Percentiles rank a stretch among this genome's conserved stretches.
Evolutionary conservation across 768 basidiomycete genomes (phyloP).

Genomic region (Mycena kentingensis): DNA sequence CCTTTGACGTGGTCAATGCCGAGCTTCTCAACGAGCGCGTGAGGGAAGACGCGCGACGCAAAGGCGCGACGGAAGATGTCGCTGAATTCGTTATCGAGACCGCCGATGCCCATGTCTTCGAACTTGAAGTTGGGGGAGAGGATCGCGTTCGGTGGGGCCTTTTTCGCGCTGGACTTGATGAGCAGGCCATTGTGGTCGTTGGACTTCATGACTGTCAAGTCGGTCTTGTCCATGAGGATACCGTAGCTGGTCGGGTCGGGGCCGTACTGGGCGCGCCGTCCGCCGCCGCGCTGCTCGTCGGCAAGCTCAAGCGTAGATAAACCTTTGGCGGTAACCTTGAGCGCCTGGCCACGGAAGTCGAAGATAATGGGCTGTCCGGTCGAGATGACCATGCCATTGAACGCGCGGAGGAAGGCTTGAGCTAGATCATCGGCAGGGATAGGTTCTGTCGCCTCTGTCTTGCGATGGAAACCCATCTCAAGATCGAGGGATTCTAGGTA

Average conservation of each 20-base stretch:
- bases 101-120: constrained; percentile 99
- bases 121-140: constrained; percentile 99
- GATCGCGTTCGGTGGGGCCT: constrained; percentile 93
- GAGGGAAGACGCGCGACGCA: constrained; percentile 97
- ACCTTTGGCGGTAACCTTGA: constrained; percentile 70
- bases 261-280: constrained; percentile 28
- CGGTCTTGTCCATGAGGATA: constrained; percentile 89
- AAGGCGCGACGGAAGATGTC: constrained; percentile 99
- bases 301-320: constrained; percentile 62
- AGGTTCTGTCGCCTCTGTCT: constrained; percentile 59
- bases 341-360: constrained; percentile 84
- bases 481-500: constrained; percentile 82
- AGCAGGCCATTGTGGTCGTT: constrained; percentile 76
- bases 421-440: constrained; percentile 90
- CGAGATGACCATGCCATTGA: constrained; percentile 70
- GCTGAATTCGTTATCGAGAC: constrained; percentile 91
- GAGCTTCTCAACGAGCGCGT: constrained; percentile 92
- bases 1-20: constrained; percentile 99
- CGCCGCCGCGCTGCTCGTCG: constrained; percentile 55
- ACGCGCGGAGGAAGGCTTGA: constrained; percentile 71
- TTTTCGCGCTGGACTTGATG: constrained; percentile 89
- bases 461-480: constrained; percentile 68
- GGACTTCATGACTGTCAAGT: constrained; percentile 83
- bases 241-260: constrained; percentile 50
- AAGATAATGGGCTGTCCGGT: constrained; percentile 73